phyloP scores from a whole-genome alignment of 768 basidiomycete species.

The Tylopilus sp. region DNA sequence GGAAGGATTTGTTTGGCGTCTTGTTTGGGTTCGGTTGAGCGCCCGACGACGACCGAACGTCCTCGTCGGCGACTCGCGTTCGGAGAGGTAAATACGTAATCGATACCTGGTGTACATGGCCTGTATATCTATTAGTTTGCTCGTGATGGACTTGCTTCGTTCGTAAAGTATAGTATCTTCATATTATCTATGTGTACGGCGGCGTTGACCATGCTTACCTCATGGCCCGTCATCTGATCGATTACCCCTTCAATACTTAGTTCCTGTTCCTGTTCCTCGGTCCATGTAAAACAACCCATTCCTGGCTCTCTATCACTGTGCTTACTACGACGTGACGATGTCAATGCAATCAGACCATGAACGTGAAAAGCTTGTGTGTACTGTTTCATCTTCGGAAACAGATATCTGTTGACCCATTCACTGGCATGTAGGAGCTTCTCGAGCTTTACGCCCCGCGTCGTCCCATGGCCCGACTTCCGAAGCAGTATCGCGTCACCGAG shows the following conservation, averaged over 20 bases:
- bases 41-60: background rate
- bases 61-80: too few species aligned
- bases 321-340: too few species aligned
- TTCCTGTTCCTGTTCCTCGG: too few species aligned
- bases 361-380: background rate
- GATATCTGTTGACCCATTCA: background rate
- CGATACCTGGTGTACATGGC: constrained; percentile 1
- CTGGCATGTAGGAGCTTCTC: background rate
- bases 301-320: too few species aligned
- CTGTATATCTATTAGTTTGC: background rate
- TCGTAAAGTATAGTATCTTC: too few species aligned
- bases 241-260: too few species aligned
- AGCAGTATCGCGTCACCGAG: background rate
- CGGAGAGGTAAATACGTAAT: background rate
- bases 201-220: too few species aligned
- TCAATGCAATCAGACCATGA: too few species aligned
- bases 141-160: background rate
- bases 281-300: too few species aligned
- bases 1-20: constrained; percentile 45
- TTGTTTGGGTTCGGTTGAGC: constrained; percentile 41
- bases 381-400: background rate
- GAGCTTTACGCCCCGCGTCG: background rate
- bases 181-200: too few species aligned
- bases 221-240: too few species aligned
- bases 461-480: background rate